Evolutionary conservation across 352 stramenopile genomes (phyloP).

Genomic region (Phytophthora pini): DNA sequence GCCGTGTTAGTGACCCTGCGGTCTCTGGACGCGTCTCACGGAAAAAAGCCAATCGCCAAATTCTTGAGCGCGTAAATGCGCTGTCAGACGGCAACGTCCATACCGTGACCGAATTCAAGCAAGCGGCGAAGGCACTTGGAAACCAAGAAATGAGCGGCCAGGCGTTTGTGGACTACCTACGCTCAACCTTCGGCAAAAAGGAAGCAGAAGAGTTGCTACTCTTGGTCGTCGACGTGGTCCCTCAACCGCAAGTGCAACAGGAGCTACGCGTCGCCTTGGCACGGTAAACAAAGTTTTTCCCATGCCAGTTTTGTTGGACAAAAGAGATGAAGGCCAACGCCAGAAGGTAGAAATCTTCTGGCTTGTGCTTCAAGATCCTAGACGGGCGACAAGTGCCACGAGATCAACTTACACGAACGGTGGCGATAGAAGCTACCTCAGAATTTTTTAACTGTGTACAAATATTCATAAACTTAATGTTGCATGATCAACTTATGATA

Average conservation of each 20-base stretch:
- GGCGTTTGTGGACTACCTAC: slow-evolving; percentile 69
- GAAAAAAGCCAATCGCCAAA: slow-evolving; percentile 75
- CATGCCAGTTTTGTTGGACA: slow-evolving; percentile 1
- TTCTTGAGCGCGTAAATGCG: slow-evolving; percentile 68
- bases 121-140: slow-evolving; percentile 70
- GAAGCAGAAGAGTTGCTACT: slow-evolving; percentile 63
- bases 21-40: slow-evolving; percentile 37
- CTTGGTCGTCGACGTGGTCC: slow-evolving; percentile 72
- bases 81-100: slow-evolving; percentile 56
- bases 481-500: slow-evolving; percentile 45
- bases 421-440: slow-evolving; percentile 44
- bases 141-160: slow-evolving; percentile 73
- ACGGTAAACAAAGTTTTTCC: slow-evolving; percentile 27
- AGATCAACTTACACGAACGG: slow-evolving; percentile 27
- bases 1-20: slow-evolving; percentile 28
- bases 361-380: not conserved
- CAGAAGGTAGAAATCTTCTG: not conserved
- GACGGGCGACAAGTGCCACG: not conserved
- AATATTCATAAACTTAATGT: slow-evolving; percentile 42
- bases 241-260: slow-evolving; percentile 61
- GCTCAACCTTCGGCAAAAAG: slow-evolving; percentile 61
- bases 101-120: slow-evolving; percentile 67
- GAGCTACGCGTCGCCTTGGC: slow-evolving; percentile 61
- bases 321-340: slow-evolving; percentile 4
- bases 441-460: slow-evolving; percentile 44